phyloP scores from a whole-genome alignment of 345 rosid genomes.

The Eutrema heterophyllum region DNA sequence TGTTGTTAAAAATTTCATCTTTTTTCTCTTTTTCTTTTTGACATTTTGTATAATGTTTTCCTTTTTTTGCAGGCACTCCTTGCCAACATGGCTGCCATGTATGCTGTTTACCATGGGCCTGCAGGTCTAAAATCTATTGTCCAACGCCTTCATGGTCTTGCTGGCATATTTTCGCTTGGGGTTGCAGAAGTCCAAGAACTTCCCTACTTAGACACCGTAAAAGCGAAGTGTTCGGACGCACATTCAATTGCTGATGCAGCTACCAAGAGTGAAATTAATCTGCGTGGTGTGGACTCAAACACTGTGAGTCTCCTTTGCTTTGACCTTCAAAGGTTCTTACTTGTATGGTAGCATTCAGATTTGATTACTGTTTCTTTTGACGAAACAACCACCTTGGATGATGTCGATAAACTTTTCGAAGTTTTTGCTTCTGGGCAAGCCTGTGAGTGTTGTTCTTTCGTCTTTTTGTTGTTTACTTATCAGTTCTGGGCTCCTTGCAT shows the following conservation, averaged over 20 bases:
- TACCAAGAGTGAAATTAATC: constrained; percentile 60
- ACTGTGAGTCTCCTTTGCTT: constrained; percentile 53
- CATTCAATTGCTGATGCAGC: constrained; percentile 78
- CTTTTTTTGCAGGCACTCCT: constrained; percentile 66
- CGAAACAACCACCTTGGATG: constrained; percentile 93
- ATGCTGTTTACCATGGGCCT: constrained; percentile 96
- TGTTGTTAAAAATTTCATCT: background rate
- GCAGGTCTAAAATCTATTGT: constrained; percentile 78
- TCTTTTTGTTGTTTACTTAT: constrained; percentile 1
- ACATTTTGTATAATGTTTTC: constrained; percentile 15
- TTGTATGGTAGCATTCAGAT: background rate
- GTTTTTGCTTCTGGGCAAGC: constrained; percentile 74
- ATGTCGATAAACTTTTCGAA: constrained; percentile 76
- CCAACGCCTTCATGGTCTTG: constrained; percentile 92
- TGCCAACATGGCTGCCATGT: constrained; percentile 99
- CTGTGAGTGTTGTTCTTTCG: constrained; percentile 45
- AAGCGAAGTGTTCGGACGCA: constrained; percentile 77
- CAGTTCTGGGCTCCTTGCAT: constrained; percentile 6
- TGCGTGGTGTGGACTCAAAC: constrained; percentile 73
- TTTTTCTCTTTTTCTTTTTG: background rate
- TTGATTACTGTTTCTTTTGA: constrained; percentile 87
- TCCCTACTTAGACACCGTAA: constrained; percentile 95
- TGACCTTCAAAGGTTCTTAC: background rate
- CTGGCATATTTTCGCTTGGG: constrained; percentile 85
- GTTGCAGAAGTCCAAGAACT: constrained; percentile 73